Conservation (phyloP, 2,329 filamentous ascomycete genomes). For the Pyricularia grisea region DNA sequence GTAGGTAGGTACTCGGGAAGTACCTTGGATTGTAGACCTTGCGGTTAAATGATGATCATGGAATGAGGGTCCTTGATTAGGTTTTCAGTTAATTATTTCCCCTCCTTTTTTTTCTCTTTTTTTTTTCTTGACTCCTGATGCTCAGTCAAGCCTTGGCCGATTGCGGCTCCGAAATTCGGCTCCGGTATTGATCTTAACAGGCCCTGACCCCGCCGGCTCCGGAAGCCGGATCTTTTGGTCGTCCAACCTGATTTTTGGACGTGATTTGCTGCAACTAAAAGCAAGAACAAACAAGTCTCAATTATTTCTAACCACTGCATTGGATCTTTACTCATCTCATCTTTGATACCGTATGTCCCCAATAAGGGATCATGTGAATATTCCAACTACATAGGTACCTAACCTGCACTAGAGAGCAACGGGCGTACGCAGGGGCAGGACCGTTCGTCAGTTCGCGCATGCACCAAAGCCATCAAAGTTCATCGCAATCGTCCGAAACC, state of each 20-base stretch:
- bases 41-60: neutral
- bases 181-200: neutral
- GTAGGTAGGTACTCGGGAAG: too few species aligned
- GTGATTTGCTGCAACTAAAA: neutral
- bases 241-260: neutral
- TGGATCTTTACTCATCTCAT: neutral
- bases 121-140: neutral
- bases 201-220: neutral
- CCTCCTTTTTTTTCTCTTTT: neutral
- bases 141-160: neutral
- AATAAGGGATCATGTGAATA: neutral
- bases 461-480: neutral
- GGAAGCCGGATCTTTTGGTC: neutral
- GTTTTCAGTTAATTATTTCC: neutral
- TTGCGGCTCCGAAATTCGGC: neutral
- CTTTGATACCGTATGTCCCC: neutral
- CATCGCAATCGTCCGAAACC: neutral
- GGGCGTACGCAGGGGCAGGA: neutral
- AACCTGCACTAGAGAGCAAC: neutral
- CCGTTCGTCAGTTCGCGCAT: neutral
- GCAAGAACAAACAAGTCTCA: neutral
- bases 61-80: neutral
- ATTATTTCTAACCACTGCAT: neutral
- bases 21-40: too few species aligned
- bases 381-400: neutral